Evolutionary conservation across 768 basidiomycete species (phyloP), one percentile per base, ranked within the genome.

Genomic region (Xerocomellus chrysenteron): DNA sequence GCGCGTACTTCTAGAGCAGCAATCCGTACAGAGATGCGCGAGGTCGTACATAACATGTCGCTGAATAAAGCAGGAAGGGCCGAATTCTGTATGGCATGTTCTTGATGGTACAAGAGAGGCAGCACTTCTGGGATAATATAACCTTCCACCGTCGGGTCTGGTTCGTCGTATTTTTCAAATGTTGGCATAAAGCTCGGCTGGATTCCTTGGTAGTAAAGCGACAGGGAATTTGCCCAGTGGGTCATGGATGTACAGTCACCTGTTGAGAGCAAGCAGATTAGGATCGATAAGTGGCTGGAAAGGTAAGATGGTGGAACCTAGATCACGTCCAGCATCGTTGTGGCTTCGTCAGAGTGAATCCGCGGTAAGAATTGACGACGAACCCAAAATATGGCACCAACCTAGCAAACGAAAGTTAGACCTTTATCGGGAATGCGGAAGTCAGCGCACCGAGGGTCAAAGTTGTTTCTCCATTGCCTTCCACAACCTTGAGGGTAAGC

Each of bases 241-340:
- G 52, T 54, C 52, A 54, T 54, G 12, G 52, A 54, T 7, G 45
- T 47, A 17, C 52, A 54, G 39, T 54, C 52, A 24, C 52, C 52
- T 54, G 37, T 39, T 6, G 21, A 33, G 13, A 35, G 6, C 11
- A 11, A 42, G 35, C 7, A 30, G 5, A 19, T 30, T 30, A 46
- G 11, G 11, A 3, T n/a, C 7, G n/a, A 36, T 36, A 24, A 47
- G 33, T 19, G 14, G 21, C 6, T 36, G 11, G 8, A 36, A 19
- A 19, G n/a, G 9, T 21, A 16, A 24, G 33, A 36, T n/a, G 21
- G n/a, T 11, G 19, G 35, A 32, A 47, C 46, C 46, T 47, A 19
- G 8, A 35, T 21, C 8, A 47, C 3, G 32, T 33, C 50, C 13
- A 17, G 9, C 8, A 17, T 43, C 32, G 19, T 24, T 5, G 19